These are phyloP conservation scores for Hansenula sp. DNA, from an alignment of 1,139 yeast genomes.

Conservation along the genomic window DNA sequence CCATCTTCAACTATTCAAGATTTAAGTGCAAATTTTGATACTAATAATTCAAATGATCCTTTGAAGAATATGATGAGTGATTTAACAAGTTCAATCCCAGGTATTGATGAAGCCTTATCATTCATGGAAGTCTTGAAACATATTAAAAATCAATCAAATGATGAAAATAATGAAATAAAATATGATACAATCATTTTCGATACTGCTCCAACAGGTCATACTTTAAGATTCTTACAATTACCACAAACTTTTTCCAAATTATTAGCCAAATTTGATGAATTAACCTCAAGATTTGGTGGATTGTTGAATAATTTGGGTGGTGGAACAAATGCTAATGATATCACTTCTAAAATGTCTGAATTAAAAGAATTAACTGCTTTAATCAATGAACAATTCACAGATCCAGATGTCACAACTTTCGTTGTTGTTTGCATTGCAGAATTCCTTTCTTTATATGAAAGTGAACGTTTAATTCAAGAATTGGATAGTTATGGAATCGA, in stretches of 20 bases:
- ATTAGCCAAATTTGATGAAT: conserved; percentile 79
- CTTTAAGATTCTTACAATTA: conserved; percentile 87
- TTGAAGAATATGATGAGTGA: conserved; percentile 77
- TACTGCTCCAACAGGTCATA: conserved; percentile 98
- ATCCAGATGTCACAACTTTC: conserved; percentile 94
- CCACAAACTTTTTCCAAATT: conserved; percentile 90
- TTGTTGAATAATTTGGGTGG: conserved; percentile 77
- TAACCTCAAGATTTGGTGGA: conserved; percentile 87
- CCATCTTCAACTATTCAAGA: conserved; percentile 94
- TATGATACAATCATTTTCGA: conserved; percentile 92
- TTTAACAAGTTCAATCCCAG: conserved; percentile 93
- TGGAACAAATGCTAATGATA: conserved; percentile 64
- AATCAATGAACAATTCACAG: conserved; percentile 90
- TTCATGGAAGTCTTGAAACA: conserved; percentile 98
- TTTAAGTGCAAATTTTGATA: conserved; percentile 59
- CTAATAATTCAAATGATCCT: conserved; percentile 49
- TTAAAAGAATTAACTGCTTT: conserved; percentile 80
- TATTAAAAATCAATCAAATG: conserved; percentile 66
- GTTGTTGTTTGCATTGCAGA: conserved; percentile 97
- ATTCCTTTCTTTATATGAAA: conserved; percentile 90
- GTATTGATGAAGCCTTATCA: conserved; percentile 95
- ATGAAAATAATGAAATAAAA: conserved; percentile 39
- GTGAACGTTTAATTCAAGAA: conserved; percentile 96
- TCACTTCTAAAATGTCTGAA: conserved; percentile 77
- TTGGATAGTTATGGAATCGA: conserved; percentile 92